These are phyloP conservation scores for Eremomyces bilateralis DNA, from an alignment of 495 filamentous ascomycete species.

Conservation along the genomic window DNA sequence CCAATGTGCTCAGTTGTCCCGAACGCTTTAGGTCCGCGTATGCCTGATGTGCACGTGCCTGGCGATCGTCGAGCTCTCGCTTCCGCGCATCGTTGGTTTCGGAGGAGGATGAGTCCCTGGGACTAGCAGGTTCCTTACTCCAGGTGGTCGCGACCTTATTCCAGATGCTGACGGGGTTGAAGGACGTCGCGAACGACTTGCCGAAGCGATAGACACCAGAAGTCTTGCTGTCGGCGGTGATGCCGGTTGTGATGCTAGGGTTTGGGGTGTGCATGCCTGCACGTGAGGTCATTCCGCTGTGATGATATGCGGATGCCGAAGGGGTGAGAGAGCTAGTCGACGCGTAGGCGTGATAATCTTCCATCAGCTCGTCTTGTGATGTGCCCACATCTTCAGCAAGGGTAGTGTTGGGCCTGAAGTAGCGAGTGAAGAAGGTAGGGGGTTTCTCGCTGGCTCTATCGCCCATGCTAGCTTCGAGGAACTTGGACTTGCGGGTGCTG, in stretches of 20 bases:
- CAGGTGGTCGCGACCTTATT: neutral
- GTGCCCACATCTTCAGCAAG: neutral
- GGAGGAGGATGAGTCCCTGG: too few relatives aligned
- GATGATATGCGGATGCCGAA: too few relatives aligned
- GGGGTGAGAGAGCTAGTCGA: too few relatives aligned
- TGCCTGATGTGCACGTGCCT: slow-evolving; percentile 28
- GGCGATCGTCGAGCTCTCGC: slow-evolving; percentile 18
- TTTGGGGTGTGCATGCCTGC: too few relatives aligned
- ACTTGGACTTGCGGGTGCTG: too few relatives aligned
- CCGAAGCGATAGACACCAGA: neutral
- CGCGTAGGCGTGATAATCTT: neutral
- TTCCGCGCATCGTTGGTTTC: slow-evolving; percentile 13
- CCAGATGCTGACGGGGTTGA: neutral
- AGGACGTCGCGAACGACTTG: neutral
- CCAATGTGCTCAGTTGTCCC: too few relatives aligned
- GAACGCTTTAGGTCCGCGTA: slow-evolving; percentile 43
- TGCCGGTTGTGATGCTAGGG: neutral
- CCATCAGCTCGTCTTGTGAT: neutral
- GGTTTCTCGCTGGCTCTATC: neutral
- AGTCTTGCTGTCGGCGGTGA: neutral
- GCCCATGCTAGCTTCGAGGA: neutral
- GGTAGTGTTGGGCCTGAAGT: too few relatives aligned
- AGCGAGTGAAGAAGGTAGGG: neutral
- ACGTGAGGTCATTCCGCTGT: neutral
- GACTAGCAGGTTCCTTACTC: neutral